Evolutionary conservation across 2,329 filamentous ascomycete genomes (phyloP).

Genomic region (Orbilia javanica): DNA sequence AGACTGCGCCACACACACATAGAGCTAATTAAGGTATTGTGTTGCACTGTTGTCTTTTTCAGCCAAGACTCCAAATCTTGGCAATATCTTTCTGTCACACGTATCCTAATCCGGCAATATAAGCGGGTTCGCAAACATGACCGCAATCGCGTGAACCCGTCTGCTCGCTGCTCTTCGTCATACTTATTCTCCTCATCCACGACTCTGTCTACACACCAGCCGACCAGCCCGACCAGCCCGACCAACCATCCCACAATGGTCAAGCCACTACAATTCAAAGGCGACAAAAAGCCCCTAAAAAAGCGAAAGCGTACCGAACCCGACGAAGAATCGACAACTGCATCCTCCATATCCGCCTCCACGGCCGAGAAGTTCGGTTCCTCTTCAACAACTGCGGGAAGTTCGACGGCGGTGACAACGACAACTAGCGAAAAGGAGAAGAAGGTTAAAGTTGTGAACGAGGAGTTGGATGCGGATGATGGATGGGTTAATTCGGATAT

Average conservation of each 20-base stretch:
- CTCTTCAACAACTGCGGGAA: slow-evolving; percentile 30
- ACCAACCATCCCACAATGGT: slow-evolving; percentile 73
- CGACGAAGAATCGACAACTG: slow-evolving; percentile 67
- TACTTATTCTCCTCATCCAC: not conserved
- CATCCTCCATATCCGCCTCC: slow-evolving; percentile 60
- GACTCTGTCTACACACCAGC: too few species aligned
- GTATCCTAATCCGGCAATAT: not conserved
- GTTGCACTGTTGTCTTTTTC: not conserved
- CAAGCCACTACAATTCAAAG: slow-evolving; percentile 93
- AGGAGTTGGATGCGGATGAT: slow-evolving; percentile 74
- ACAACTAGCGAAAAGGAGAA: slow-evolving; percentile 61
- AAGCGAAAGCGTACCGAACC: slow-evolving; percentile 82
- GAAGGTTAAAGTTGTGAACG: slow-evolving; percentile 39
- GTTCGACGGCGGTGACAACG: slow-evolving; percentile 60
- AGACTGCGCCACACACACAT: not conserved
- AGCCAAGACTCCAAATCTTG: not conserved
- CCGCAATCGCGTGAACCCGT: slow-evolving; percentile 23
- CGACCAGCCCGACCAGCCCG: slow-evolving; percentile 22
- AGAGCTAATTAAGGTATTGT: not conserved
- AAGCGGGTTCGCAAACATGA: slow-evolving; percentile 28
- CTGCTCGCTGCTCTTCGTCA: slow-evolving; percentile 7
- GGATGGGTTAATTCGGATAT: slow-evolving; percentile 76
- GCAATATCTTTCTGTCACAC: slow-evolving; percentile 1
- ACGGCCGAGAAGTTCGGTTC: slow-evolving; percentile 53
- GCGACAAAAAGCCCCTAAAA: slow-evolving; percentile 87